Evolutionary conservation across 2,329 filamentous ascomycete genomes (phyloP).

Genomic region (Lachnellula hyalina): DNA sequence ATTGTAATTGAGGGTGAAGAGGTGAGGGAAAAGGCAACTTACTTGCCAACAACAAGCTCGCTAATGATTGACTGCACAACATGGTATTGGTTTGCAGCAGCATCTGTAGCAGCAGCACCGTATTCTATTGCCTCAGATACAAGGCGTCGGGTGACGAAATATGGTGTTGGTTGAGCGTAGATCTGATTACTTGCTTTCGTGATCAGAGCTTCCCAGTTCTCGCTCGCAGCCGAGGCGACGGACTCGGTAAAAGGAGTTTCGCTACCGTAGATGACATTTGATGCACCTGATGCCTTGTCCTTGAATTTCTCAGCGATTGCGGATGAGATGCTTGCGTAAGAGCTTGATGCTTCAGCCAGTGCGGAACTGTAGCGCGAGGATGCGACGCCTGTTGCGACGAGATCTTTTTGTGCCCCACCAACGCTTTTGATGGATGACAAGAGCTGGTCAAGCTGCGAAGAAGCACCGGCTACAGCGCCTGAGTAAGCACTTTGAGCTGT

Average conservation of each 20-base stretch:
- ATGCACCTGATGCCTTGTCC: constrained; percentile 34
- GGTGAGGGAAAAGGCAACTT: not conserved
- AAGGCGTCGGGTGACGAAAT: constrained; percentile 36
- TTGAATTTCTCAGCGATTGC: constrained; percentile 37
- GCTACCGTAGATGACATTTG: constrained; percentile 30
- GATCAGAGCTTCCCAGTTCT: constrained; percentile 33
- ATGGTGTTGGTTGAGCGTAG: constrained; percentile 29
- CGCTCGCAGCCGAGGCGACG: constrained; percentile 40
- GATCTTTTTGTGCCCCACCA: constrained; percentile 30
- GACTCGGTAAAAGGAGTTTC: constrained; percentile 49
- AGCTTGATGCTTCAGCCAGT: constrained; percentile 39
- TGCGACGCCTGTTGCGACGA: constrained; percentile 36
- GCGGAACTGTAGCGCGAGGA: constrained; percentile 40
- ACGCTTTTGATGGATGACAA: constrained; percentile 36
- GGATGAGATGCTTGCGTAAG: constrained; percentile 53
- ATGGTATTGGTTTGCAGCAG: constrained; percentile 59
- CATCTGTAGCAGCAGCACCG: constrained; percentile 56
- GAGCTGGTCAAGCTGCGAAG: constrained; percentile 36
- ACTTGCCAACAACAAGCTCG: constrained; percentile 67
- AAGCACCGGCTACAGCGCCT: constrained; percentile 34
- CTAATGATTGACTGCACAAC: constrained; percentile 68
- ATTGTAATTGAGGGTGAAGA: not conserved
- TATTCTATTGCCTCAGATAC: constrained; percentile 50
- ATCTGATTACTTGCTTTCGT: constrained; percentile 30
- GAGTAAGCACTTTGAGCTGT: constrained; percentile 19